phyloP scores from a whole-genome alignment of 192 early-diverging fungal genomes.

The Coemansia sp. region DNA sequence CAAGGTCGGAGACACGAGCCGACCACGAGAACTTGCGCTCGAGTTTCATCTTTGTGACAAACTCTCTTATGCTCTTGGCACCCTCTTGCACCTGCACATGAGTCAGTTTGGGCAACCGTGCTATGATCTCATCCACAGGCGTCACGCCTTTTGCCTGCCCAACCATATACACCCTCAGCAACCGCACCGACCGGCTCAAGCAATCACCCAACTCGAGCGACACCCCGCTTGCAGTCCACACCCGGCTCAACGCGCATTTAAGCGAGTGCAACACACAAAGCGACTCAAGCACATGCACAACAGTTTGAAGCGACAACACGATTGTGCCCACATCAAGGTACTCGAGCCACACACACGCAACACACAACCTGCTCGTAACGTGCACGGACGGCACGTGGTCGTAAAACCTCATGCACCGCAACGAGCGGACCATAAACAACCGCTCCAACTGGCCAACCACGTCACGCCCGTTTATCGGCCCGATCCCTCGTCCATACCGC shows the following conservation, averaged over 20 bases:
- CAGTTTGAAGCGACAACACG: slow-evolving; percentile 9
- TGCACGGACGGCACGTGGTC: slow-evolving; percentile 24
- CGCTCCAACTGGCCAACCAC: slow-evolving; percentile 11
- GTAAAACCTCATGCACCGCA: slow-evolving; percentile 10
- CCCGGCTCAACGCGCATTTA: not conserved
- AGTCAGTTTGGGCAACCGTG: slow-evolving; percentile 7
- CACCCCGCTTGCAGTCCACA: no score
- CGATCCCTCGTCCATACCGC: slow-evolving; percentile 18
- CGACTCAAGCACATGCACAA: not conserved
- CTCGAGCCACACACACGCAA: slow-evolving; percentile 5
- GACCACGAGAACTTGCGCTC: slow-evolving; percentile 18
- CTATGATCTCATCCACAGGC: slow-evolving; percentile 10
- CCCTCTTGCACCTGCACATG: slow-evolving; percentile 7
- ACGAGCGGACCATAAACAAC: slow-evolving; percentile 3
- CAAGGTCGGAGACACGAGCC: slow-evolving; percentile 6
- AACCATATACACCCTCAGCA: slow-evolving; percentile 9
- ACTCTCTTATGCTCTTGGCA: not conserved
- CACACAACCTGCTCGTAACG: not conserved
- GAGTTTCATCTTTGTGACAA: not conserved
- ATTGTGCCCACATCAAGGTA: slow-evolving; percentile 26
- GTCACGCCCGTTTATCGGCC: not conserved
- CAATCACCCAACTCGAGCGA: not conserved
- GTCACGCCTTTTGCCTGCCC: not conserved
- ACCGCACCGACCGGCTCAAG: slow-evolving; percentile 11
- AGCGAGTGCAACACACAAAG: slow-evolving; percentile 16